Percentiles rank a stretch among this genome's conserved stretches.
phyloP scores from a whole-genome alignment of 75 land plant genomes.

The Cupressus sempervirens region DNA sequence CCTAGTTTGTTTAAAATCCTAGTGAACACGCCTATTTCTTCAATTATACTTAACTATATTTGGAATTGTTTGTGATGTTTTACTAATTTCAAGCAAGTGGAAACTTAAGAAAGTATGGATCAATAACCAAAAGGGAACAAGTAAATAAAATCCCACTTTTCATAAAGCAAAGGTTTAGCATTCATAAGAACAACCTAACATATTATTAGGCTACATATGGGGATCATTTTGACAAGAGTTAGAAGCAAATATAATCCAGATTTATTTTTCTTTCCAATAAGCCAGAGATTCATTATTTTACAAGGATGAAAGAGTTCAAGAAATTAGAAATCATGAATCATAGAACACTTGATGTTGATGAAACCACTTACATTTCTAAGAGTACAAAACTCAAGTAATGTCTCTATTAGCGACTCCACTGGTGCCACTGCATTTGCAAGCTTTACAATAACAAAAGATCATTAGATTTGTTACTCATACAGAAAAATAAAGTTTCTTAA shows the following conservation, averaged over 20 bases:
- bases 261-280: neutral
- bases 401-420: conserved; percentile 3
- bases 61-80: too few relatives aligned
- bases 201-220: neutral
- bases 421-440: conserved; percentile 6
- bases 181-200: neutral
- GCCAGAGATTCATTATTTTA: neutral
- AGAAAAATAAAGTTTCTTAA: neutral
- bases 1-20: too few relatives aligned
- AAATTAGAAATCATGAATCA: neutral
- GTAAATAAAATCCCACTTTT: neutral
- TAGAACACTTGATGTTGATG: neutral
- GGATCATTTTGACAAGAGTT: neutral
- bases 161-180: neutral
- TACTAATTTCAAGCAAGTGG: too few relatives aligned
- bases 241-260: neutral
- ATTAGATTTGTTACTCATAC: neutral
- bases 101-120: too few relatives aligned
- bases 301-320: neutral
- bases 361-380: conserved; percentile 1
- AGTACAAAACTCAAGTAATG: conserved; percentile 7
- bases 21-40: too few relatives aligned
- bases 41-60: too few relatives aligned
- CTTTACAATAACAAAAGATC: neutral
- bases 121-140: neutral